Conservation (phyloP, 2,329 filamentous ascomycete genomes). For the Neonectria neomacrospora region DNA sequence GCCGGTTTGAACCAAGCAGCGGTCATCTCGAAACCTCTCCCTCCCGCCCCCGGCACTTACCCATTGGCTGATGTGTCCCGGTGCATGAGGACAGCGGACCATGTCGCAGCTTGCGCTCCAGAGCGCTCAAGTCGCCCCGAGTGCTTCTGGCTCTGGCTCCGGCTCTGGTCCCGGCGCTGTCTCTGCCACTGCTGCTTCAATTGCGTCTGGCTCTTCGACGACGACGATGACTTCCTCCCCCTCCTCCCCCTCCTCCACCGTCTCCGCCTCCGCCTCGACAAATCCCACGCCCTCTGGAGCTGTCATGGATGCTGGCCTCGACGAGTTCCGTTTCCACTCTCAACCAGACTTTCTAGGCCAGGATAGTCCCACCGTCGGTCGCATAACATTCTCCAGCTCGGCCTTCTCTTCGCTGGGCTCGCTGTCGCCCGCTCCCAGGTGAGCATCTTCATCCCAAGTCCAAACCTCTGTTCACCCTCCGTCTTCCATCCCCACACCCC, state of each 20-base stretch:
- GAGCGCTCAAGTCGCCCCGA: constrained; percentile 52
- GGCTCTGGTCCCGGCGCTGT: constrained; percentile 18
- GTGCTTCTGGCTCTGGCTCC: constrained; percentile 25
- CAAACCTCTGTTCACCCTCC: constrained; percentile 21
- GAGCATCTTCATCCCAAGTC: constrained; percentile 42
- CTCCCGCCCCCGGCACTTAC: constrained; percentile 26
- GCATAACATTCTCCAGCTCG: constrained; percentile 42
- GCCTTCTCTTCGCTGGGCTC: constrained; percentile 37
- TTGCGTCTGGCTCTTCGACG: constrained; percentile 12
- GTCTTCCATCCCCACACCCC: constrained; percentile 34
- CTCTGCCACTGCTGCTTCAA: constrained; percentile 7
- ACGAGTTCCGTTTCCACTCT: constrained; percentile 33
- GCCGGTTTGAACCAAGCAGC: constrained; percentile 41
- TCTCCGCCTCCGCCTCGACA: constrained; percentile 29
- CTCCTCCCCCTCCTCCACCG: constrained; percentile 24
- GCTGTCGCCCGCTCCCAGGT: constrained; percentile 44
- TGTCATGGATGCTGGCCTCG: constrained; percentile 19
- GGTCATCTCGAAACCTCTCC: constrained; percentile 51
- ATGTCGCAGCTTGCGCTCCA: constrained; percentile 65
- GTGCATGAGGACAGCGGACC: constrained; percentile 53
- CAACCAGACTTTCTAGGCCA: constrained; percentile 45
- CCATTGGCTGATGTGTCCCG: constrained; percentile 46
- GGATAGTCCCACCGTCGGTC: constrained; percentile 61
- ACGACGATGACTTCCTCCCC: constrained; percentile 9
- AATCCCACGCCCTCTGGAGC: constrained; percentile 8